Evolutionary conservation across 192 early-diverging fungal species (phyloP).

Genomic region (Linderina pennispora): DNA sequence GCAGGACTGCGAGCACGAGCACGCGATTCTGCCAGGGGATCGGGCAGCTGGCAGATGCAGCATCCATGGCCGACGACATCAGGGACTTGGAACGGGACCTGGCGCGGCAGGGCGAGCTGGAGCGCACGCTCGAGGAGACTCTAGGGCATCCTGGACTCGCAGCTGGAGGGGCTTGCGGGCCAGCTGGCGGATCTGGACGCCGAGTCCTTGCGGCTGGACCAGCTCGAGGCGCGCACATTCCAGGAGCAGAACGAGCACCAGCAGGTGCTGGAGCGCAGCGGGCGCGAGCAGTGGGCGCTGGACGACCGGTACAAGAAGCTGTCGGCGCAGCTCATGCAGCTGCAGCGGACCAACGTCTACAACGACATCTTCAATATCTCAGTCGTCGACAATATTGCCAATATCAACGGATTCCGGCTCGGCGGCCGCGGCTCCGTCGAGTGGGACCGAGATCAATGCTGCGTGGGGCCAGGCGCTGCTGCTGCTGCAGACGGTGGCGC

Average conservation of each 20-base stretch:
- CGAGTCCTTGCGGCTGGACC: constrained; percentile 46
- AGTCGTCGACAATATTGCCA: constrained; percentile 79
- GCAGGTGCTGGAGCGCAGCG: constrained; percentile 53
- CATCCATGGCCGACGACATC: constrained; percentile 41
- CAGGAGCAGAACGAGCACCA: constrained; percentile 73
- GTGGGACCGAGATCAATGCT: constrained; percentile 95
- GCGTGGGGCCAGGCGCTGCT: constrained; percentile 89
- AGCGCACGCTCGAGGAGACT: constrained; percentile 39
- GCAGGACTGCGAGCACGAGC: constrained; percentile 61
- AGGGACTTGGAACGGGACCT: constrained; percentile 51
- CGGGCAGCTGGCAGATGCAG: constrained; percentile 53
- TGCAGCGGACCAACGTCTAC: constrained; percentile 91
- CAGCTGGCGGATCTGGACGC: constrained; percentile 45
- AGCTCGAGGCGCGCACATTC: constrained; percentile 43
- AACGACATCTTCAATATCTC: constrained; percentile 92
- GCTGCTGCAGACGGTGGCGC: constrained; percentile 80
- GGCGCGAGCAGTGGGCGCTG: constrained; percentile 73
- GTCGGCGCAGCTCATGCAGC: constrained; percentile 65
- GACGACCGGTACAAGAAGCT: constrained; percentile 75
- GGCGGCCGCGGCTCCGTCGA: constrained; percentile 81
- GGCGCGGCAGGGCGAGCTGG: constrained; percentile 38
- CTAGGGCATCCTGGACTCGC: constrained; percentile 41
- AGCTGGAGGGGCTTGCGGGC: constrained; percentile 26
- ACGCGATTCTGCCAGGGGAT: constrained; percentile 73
- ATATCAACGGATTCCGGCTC: constrained; percentile 90